Conservation (phyloP, 192 early-diverging fungal species). For the Globomyces pollinis-pini region DNA sequence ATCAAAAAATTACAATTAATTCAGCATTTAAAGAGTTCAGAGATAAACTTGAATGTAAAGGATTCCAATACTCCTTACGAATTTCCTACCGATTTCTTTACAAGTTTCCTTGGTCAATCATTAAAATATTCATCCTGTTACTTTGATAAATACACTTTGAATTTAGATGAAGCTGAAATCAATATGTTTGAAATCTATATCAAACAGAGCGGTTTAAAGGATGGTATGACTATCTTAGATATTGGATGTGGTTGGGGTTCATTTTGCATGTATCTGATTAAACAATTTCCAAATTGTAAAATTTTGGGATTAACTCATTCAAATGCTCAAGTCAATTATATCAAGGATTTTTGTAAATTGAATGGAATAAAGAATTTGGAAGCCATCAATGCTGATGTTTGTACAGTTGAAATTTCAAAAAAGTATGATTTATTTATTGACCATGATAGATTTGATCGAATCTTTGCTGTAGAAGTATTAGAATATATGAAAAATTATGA, state of each 20-base stretch:
- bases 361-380: conserved; percentile 25
- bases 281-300: conserved; percentile 34
- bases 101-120: conserved; percentile 17
- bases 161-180: conserved; percentile 28
- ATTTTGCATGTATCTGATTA: conserved; percentile 2
- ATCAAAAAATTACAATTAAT: not conserved
- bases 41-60: not conserved
- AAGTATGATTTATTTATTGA: not conserved
- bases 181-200: conserved; percentile 34
- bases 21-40: not conserved
- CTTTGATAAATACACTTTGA: conserved; percentile 12
- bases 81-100: conserved; percentile 29
- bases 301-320: conserved; percentile 41
- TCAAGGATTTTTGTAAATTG: conserved; percentile 18
- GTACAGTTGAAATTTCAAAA: conserved; percentile 24
- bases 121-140: conserved; percentile 39
- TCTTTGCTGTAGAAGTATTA: conserved; percentile 32
- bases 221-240: conserved; percentile 32
- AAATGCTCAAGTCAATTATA: conserved; percentile 26
- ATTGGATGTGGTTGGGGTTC: conserved; percentile 41
- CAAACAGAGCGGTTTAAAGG: conserved; percentile 19
- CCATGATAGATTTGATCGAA: not conserved
- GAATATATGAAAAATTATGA: conserved; percentile 47
- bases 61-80: conserved; percentile 28
- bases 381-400: conserved; percentile 29